phyloP scores from a whole-genome alignment of 345 rosid species.

The Populus simonii region DNA sequence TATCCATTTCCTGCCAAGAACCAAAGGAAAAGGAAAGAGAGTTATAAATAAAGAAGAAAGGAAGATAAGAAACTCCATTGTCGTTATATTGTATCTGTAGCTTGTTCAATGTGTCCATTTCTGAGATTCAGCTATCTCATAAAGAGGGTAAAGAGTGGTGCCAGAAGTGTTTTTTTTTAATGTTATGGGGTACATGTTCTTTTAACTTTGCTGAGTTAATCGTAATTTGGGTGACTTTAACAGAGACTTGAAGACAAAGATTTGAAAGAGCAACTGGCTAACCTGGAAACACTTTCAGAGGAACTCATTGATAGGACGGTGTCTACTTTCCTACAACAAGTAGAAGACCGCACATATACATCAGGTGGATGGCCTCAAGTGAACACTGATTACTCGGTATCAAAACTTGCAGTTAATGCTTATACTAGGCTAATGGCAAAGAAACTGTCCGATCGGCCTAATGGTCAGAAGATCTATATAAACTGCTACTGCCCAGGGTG shows the following conservation, averaged over 20 bases:
- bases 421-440: constrained; percentile 69
- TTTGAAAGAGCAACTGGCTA: constrained; percentile 55
- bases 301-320: constrained; percentile 58
- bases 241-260: constrained; percentile 66
- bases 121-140: background rate
- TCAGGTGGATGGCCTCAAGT: constrained; percentile 91
- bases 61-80: background rate
- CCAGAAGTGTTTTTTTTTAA: background rate
- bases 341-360: constrained; percentile 67
- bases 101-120: background rate
- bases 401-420: constrained; percentile 85
- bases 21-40: background rate
- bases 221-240: constrained; percentile 5
- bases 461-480: constrained; percentile 68
- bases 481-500: constrained; percentile 97
- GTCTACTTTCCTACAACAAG: constrained; percentile 67
- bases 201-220: constrained; percentile 1
- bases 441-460: constrained; percentile 54
- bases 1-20: background rate
- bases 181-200: background rate
- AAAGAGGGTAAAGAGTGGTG: background rate
- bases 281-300: constrained; percentile 59
- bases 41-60: background rate
- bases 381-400: constrained; percentile 75
- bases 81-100: background rate